Evolutionary conservation across 768 basidiomycete genomes (phyloP), one percentile per base, ranked within the genome.

Genomic region (Tylopilus sp.): DNA sequence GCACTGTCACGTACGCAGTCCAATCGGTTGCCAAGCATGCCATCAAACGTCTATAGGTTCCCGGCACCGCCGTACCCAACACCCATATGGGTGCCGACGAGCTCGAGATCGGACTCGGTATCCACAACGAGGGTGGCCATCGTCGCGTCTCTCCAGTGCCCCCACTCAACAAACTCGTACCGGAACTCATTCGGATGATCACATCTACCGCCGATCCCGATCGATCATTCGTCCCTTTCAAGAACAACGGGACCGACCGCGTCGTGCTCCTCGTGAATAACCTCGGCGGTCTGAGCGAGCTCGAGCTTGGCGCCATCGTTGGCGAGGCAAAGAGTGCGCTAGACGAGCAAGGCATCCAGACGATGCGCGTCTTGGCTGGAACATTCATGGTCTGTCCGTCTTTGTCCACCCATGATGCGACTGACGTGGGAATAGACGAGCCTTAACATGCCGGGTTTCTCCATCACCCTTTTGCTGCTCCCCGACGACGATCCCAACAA

Each of bases 361-460:
- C 85, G 24, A 75, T 80, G 56, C 76, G 92, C 11, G 74, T 92
- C 36, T 62, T 95, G 10, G 76, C 83, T 12, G 94, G 94, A 3
- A 86, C 87, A 13, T 93, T 88, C 71, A 96, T 97, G 94, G 91
- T 86, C 50, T 37, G 76, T 68, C 41, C 14, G 22, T 22, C 26
- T 45, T 19, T 43, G 36, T 1, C 16, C 24, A 8, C 4, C 3
- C 26, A 19, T 14, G 25, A 29, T 44, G 22, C 16, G 36, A 53
- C 28, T 53, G 50, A 57, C 29, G 16, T 30, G 26, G 54, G 43
- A 9, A 61, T 31, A 87, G 92, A 93, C 91, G 22, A 90, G 87
- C 52, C 78, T 96, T 58, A 94, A 92, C 70, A 93, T 94, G 89
- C 89, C 92, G 28, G 93, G 93, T 3, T 90, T 95, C 68, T 93